Base-by-base conservation (phyloP, 768 basidiomycete species). In the Tylopilus subfusipes region DNA sequence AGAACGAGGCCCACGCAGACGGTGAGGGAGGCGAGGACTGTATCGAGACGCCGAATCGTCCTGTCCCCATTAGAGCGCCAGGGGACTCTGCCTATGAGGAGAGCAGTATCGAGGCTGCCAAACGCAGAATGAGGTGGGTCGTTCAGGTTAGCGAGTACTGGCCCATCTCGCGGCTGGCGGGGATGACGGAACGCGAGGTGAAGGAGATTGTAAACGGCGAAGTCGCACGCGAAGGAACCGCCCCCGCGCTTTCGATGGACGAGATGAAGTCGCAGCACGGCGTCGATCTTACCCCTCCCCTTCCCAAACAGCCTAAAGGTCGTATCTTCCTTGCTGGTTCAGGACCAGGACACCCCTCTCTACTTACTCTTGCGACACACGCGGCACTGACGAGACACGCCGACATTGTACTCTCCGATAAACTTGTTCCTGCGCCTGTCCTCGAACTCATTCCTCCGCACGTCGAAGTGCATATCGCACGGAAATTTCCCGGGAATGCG, bases 81-180 rank as follows among this genome's bases (percentile, higher is more conserved):
- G 24, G 27, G 0, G 11, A 2, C 10, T 8, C 19, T 3, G 69
- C 60, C 40, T 48, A 50, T 3, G 62, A 68, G 27, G 76, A 78
- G 67, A 76, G 71, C 4, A 69, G 62, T 9, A 40, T 58, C 2
- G 86, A 88, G 58, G 73, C 67, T 24, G 73, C 80, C 49, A 76
- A 72, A 53, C 78, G 93, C 30, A 77, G 89, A 16, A 90, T 97
- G 82, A 84, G 87, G 69, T 98, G 93, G 92, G 86, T 97, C 4
- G 86, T 93, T 0, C 96, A 98, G 68, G 82, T 98, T 61, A 95
- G 93, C 77, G 95, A 98, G 68, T 98, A 97, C 68, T 98, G 93
- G 91, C 86, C 93, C 0, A 76, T 94, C 45, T 79, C 86, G 12
- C 83, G 81, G 39, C 79, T 98, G 9, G 86, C 91, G 0, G 68